Conservation (phyloP, 2,329 filamentous ascomycete species). For the Fusarium piperis region DNA sequence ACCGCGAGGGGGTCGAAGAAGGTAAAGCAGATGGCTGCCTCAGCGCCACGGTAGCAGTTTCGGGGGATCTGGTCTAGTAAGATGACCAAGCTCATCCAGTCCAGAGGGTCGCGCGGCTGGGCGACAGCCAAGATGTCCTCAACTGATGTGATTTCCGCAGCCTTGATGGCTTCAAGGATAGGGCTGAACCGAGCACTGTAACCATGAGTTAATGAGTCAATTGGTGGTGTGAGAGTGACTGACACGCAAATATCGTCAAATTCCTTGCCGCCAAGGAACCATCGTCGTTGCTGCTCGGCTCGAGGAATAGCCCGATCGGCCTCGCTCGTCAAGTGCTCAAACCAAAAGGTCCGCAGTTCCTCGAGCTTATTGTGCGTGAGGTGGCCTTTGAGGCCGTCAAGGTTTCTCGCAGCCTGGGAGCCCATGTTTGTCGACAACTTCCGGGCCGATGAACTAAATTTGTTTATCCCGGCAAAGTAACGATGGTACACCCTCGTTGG, state of each 20-base stretch:
- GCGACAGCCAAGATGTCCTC: conserved; percentile 43
- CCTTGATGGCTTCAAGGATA: conserved; percentile 47
- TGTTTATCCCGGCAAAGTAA: background rate
- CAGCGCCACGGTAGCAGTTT: conserved; percentile 65
- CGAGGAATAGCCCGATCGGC: conserved; percentile 42
- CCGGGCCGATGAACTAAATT: conserved; percentile 5
- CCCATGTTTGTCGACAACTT: conserved; percentile 8
- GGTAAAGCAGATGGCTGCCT: conserved; percentile 57
- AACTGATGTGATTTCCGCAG: conserved; percentile 39
- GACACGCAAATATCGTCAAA: conserved; percentile 51
- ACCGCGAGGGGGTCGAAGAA: conserved; percentile 66
- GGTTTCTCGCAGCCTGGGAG: background rate
- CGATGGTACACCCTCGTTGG: conserved; percentile 5
- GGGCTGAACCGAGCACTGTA: conserved; percentile 46
- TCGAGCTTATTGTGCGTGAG: conserved; percentile 45
- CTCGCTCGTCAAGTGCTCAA: conserved; percentile 45
- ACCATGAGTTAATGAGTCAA: background rate
- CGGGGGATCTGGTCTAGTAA: conserved; percentile 72
- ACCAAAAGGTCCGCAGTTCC: conserved; percentile 51
- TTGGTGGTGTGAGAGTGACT: background rate
- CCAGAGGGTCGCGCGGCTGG: conserved; percentile 41
- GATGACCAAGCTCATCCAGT: conserved; percentile 62
- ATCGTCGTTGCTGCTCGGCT: conserved; percentile 41
- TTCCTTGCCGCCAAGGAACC: conserved; percentile 48
- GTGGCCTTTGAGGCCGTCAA: conserved; percentile 20